phyloP scores from a whole-genome alignment of 441 rosid genomes.

The Adansonia grandidieri region DNA sequence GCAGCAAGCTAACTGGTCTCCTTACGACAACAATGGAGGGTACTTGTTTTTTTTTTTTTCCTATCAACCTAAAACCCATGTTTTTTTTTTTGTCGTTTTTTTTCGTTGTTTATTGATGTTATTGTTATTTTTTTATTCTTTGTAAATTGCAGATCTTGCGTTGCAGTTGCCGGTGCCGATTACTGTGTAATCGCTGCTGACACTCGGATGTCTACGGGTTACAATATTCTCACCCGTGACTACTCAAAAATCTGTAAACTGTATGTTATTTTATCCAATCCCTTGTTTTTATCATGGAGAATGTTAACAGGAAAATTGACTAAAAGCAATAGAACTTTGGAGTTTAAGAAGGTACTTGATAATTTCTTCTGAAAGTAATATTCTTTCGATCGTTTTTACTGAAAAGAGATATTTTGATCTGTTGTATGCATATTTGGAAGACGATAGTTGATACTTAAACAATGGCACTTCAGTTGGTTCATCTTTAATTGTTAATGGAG shows the following conservation, averaged over 20 bases:
- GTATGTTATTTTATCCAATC: slow-evolving; percentile 42
- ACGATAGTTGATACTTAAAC: background rate
- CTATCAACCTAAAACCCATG: background rate
- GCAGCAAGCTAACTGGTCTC: slow-evolving; percentile 81
- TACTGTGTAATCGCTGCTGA: slow-evolving; percentile 96
- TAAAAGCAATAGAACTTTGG: background rate
- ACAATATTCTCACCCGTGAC: slow-evolving; percentile 87
- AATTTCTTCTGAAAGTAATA: background rate
- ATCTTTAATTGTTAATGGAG: background rate
- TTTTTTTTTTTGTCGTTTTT: background rate
- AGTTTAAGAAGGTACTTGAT: background rate
- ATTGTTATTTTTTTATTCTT: background rate
- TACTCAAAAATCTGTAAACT: slow-evolving; percentile 85
- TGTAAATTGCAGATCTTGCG: slow-evolving; percentile 64
- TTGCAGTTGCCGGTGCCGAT: slow-evolving; percentile 91
- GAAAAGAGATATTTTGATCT: background rate
- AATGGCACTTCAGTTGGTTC: background rate
- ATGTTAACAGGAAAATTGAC: background rate
- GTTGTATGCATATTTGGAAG: background rate
- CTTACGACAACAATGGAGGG: slow-evolving; percentile 96
- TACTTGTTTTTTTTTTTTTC: slow-evolving; percentile 6
- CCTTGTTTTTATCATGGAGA: background rate
- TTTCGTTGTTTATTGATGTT: background rate
- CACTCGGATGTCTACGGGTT: slow-evolving; percentile 91
- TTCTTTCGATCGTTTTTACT: background rate